These are phyloP conservation scores for Nannizziopsis barbatae DNA, from an alignment of 2,329 filamentous ascomycete genomes.

Conservation along the genomic window DNA sequence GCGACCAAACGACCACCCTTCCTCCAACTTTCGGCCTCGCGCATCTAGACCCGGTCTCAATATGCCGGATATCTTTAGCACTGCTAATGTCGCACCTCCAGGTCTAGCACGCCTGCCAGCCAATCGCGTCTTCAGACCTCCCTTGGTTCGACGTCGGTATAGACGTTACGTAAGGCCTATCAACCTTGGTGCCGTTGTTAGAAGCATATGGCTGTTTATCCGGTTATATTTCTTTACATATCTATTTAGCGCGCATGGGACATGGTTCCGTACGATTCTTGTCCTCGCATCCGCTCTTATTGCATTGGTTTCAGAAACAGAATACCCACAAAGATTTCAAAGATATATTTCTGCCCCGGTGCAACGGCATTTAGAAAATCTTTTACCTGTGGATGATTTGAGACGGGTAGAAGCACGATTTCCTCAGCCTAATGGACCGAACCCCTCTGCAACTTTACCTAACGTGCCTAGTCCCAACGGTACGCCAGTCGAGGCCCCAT, in stretches of 20 bases:
- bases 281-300: conserved; percentile 30
- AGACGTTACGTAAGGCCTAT: conserved; percentile 7
- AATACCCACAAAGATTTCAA: conserved; percentile 27
- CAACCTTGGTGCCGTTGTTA: conserved; percentile 15
- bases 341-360: conserved; percentile 30
- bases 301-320: conserved; percentile 34
- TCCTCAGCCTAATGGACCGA: background rate
- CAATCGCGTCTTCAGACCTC: conserved; percentile 6
- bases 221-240: conserved; percentile 50
- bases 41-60: background rate
- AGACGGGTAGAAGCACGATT: conserved; percentile 1
- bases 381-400: conserved; percentile 26
- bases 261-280: conserved; percentile 34
- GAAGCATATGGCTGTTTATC: conserved; percentile 47
- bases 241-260: conserved; percentile 43
- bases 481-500: background rate
- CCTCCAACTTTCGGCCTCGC: background rate
- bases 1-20: background rate
- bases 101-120: background rate
- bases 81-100: background rate
- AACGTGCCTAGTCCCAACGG: conserved; percentile 8
- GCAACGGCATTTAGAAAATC: conserved; percentile 36
- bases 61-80: background rate
- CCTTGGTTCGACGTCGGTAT: conserved; percentile 6
- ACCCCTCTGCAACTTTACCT: conserved; percentile 1